Base-by-base conservation (phyloP, 345 rosid genomes). In the Noccaea bulbosa region DNA sequence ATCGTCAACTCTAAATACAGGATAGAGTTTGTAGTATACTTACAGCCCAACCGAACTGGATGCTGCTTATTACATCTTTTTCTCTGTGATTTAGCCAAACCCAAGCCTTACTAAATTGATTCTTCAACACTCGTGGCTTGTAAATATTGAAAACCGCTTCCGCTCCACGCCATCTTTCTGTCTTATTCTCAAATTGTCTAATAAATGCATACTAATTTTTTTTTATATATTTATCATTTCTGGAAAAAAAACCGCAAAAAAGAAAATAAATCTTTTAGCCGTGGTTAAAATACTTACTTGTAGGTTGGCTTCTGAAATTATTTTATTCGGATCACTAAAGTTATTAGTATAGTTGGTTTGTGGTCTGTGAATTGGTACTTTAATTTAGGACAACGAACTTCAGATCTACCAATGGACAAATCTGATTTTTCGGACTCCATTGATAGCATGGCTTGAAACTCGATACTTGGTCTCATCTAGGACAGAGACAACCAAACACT, bases 11-110 rank as follows among this genome's bases (percentile, higher is more conserved):
- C 4, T 27, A 27, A 27, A 27, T 27, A 27, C 30, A 27, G 30
- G 30, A 27, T 27, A 27, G 30, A 27, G 30, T 40, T 51, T 24
- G 30, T 41, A 27, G 32, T 14, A 30, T 48, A 20, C 45, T 47
- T 67, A 67, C 71, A 40, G 62, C 71, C 71, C 51, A 52, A 67
- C 71, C 71, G 6, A 67, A 67, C 14, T 67, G 71, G 11, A 67
- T 53, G 41, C 62, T 67, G 41, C 43, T 53, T 10, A 67, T 52
- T 6, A 10, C 7, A 40, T 53, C 12, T 6, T 32, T 16, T 24
- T 41, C 51, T 67, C 32, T 67, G 8, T 67, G 62, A 41, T 52
- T 67, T 9, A 67, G 41, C 71, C 71, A 67, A 53, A 67, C 11
- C 71, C 71, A 67, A 52, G 32, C 50, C 11, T 67, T 67, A 41